Conservation (phyloP, 768 basidiomycete species). For the Boletus bicolor region DNA sequence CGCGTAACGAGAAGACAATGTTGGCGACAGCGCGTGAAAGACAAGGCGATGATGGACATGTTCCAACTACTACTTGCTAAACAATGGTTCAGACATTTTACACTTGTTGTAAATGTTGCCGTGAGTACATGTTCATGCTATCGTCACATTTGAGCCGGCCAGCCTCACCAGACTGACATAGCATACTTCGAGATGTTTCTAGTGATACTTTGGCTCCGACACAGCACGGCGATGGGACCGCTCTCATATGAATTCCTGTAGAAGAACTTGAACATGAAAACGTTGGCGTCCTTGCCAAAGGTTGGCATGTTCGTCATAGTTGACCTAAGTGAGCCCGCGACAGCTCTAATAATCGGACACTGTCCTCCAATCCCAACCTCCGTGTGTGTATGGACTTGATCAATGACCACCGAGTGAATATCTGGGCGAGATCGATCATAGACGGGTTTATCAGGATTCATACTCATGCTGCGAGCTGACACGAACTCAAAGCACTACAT, state of each 20-base stretch:
- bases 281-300: neutral
- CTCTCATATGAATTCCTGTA: neutral
- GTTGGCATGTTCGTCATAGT: neutral
- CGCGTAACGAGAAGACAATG: neutral
- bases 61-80: too few species aligned
- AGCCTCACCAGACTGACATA: too few species aligned
- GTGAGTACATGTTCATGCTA: neutral
- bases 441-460: neutral
- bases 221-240: neutral
- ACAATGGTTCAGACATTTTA: too few species aligned
- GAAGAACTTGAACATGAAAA: neutral
- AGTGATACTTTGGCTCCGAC: too few species aligned
- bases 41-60: too few species aligned
- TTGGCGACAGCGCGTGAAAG: too few species aligned
- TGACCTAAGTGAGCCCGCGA: too few species aligned
- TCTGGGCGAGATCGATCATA: neutral
- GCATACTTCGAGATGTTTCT: too few species aligned
- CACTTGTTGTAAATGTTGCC: too few species aligned
- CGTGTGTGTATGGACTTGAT: constrained; percentile 17
- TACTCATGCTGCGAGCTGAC: neutral
- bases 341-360: too few species aligned
- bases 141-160: too few species aligned
- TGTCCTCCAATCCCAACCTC: constrained; percentile 34
- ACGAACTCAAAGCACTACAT: neutral
- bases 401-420: neutral